Base-by-base conservation (phyloP, 192 early-diverging fungal species). In the Linnemannia hyalina region DNA sequence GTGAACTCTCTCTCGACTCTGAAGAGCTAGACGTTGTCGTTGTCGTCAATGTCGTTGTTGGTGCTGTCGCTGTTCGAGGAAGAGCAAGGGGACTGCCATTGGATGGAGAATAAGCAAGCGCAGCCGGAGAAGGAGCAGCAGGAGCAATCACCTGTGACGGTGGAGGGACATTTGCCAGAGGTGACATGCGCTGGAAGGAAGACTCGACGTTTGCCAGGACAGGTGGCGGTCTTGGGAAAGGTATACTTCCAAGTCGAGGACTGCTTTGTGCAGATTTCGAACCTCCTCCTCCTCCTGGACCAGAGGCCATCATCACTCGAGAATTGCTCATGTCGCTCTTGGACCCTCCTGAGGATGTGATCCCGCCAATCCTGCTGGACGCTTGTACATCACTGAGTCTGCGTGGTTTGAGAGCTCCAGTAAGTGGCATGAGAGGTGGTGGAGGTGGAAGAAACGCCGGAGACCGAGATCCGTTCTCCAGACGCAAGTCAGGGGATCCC, bases 171-270 rank as follows among this genome's bases (percentile, higher is more conserved):
- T 22, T 46, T 23, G 20, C 23, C 2, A 73, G n/a, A 22, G 44
- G 71, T 15, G 71, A 73, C 71, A 73, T 52, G 8, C 71, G 40
- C n/a, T 73, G 71, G 26, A 73, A 73, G 6, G 71, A 73, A 13
- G 40, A 26, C 6, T 22, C 42, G n/a, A 26, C 71, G 42, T 73
- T 47, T 6, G 44, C 26, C n/a, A 73, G 29, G 41, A 46, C 41
- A 8, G 71, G 71, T 6, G 71, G 71, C 20, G 71, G 71, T 29
- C 41, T 41, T 29, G 71, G 46, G 42, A 73, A 73, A 8, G n/a
- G 44, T 11, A 73, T 44, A 26, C 41, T 41, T 13, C 71, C 41
- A 41, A 46, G 69, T n/a, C 40, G 26, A 11, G 42, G 42, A 73
- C 71, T 73, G 11, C 26, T 73, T 16, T 70, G 69, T 8, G 69